Conservation (phyloP, 2,329 filamentous ascomycete species). For the Xylariaceae sp. region DNA sequence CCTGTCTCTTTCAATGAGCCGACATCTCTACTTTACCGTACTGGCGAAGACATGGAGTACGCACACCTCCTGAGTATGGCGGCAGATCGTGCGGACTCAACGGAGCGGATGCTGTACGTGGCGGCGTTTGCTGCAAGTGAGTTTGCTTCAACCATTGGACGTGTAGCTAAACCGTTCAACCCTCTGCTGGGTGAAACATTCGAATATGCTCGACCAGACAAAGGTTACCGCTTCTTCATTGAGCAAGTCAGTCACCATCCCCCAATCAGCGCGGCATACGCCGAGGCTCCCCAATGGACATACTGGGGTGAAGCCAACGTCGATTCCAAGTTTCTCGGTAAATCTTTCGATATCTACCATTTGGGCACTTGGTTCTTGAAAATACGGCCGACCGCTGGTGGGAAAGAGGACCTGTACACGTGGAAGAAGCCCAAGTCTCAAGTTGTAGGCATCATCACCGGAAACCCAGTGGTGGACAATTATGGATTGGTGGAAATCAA, state of each 20-base stretch:
- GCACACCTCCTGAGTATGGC: conserved; percentile 86
- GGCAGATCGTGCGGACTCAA: conserved; percentile 77
- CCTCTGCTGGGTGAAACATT: conserved; percentile 94
- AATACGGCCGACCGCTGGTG: conserved; percentile 70
- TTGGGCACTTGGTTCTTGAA: conserved; percentile 95
- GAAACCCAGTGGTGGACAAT: conserved; percentile 94
- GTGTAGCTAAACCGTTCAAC: conserved; percentile 97
- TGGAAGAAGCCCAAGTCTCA: conserved; percentile 99
- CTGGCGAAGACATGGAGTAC: conserved; percentile 98
- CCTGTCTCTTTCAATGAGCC: conserved; percentile 99
- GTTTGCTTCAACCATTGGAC: conserved; percentile 93
- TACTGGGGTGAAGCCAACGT: conserved; percentile 96
- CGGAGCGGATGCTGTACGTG: conserved; percentile 90
- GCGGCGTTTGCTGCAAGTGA: conserved; percentile 94
- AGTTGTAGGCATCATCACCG: conserved; percentile 97
- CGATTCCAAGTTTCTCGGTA: conserved; percentile 95
- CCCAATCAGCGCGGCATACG: conserved; percentile 87
- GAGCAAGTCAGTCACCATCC: conserved; percentile 98
- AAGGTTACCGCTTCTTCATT: conserved; percentile 96
- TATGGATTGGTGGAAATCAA: conserved; percentile 96
- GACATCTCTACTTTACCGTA: conserved; percentile 89
- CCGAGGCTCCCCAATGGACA: conserved; percentile 89
- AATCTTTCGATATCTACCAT: conserved; percentile 94
- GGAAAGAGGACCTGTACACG: conserved; percentile 83
- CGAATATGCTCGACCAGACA: conserved; percentile 92